A percentile compares a stretch with the other conserved stretches of the same genome.
These are phyloP conservation scores for Cutaneotrichosporon sp. DNA, from an alignment of 1,284 basidiomycete species.

Conservation along the genomic window DNA sequence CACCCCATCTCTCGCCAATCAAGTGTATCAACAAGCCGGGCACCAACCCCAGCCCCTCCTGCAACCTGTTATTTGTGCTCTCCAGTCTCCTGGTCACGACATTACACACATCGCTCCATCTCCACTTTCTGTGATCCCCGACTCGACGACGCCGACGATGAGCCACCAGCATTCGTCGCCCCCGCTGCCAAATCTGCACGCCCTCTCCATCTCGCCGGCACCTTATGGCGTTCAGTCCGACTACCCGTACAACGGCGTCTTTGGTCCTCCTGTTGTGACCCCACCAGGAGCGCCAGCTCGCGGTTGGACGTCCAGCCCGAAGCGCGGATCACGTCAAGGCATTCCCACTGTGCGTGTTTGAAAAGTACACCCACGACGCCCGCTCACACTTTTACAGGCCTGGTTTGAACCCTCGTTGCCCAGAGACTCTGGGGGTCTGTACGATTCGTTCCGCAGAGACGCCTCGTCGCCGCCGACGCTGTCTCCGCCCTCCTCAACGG, in stretches of 20 bases:
- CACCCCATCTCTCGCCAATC: background rate
- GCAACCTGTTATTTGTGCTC: too few relatives aligned
- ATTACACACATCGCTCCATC: background rate
- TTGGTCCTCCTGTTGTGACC: conserved; percentile 35
- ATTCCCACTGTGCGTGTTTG: conserved; percentile 32
- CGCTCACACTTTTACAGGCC: conserved; percentile 20
- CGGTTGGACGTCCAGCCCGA: conserved; percentile 27
- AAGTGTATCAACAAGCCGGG: background rate
- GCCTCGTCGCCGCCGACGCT: conserved; percentile 36
- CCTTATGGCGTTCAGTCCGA: conserved; percentile 25
- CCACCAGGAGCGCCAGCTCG: conserved; percentile 22
- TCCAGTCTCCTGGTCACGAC: too few relatives aligned
- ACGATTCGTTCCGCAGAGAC: conserved; percentile 32
- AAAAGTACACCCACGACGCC: background rate
- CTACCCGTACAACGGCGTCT: conserved; percentile 44
- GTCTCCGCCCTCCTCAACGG: conserved; percentile 39
- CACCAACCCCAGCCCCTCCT: background rate
- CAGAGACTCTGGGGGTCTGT: conserved; percentile 11
- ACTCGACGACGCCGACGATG: conserved; percentile 7
- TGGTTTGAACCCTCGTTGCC: conserved; percentile 38
- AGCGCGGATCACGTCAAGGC: conserved; percentile 38
- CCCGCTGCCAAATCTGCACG: conserved; percentile 39
- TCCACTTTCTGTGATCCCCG: background rate
- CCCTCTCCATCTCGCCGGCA: conserved; percentile 34
- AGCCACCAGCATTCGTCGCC: conserved; percentile 30